phyloP scores from a whole-genome alignment of 768 basidiomycete genomes.

The Krasilnikovozyma curviuscula region DNA sequence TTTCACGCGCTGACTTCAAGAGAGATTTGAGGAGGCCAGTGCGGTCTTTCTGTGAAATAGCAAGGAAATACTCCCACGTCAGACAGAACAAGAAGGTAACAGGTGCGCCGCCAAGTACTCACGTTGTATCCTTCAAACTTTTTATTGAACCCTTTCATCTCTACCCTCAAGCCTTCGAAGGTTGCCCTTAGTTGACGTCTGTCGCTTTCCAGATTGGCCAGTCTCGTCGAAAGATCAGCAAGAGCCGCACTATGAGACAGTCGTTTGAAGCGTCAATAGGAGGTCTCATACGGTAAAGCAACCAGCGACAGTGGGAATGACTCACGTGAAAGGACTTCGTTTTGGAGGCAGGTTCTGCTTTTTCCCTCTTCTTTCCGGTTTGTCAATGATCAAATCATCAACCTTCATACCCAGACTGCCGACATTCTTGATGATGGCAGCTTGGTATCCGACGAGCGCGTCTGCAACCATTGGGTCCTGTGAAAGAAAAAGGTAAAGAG shows the following conservation, averaged over 20 bases:
- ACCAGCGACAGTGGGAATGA: neutral
- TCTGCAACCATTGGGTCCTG: neutral
- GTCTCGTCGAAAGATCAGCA: conserved; percentile 6
- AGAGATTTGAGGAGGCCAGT: too few relatives aligned
- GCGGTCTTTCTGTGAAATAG: too few relatives aligned
- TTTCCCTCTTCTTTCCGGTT: neutral
- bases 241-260: neutral
- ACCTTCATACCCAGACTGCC: conserved; percentile 10
- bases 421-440: conserved; percentile 20
- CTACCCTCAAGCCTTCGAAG: conserved; percentile 10
- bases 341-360: conserved; percentile 6
- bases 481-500: neutral
- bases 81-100: too few relatives aligned
- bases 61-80: too few relatives aligned
- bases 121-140: conserved; percentile 12
- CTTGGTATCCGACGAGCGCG: conserved; percentile 24
- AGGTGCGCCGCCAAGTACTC: too few relatives aligned
- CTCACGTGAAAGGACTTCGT: conserved; percentile 4
- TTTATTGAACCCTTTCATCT: conserved; percentile 13
- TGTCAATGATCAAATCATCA: conserved; percentile 13
- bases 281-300: neutral
- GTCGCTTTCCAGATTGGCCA: conserved; percentile 11
- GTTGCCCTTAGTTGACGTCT: conserved; percentile 2
- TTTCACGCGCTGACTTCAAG: too few relatives aligned
- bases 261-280: neutral